Evolutionary conservation across 495 filamentous ascomycete genomes (phyloP).

Genomic region (Jackrogersella minutella): DNA sequence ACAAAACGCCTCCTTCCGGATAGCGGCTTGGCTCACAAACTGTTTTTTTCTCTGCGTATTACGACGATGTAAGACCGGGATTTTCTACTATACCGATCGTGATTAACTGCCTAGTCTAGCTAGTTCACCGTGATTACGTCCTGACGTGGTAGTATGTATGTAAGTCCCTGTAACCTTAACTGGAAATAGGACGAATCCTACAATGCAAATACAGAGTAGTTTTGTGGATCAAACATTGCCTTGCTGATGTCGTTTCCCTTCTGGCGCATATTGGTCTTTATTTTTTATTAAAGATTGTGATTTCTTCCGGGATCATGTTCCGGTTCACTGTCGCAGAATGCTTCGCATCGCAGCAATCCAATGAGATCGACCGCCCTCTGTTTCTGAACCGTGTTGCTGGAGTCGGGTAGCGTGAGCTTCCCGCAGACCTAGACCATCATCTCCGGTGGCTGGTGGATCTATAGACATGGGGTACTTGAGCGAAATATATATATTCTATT

Average conservation of each 20-base stretch:
- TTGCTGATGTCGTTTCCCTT: neutral
- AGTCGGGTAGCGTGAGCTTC: neutral
- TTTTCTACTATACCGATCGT: neutral
- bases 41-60: neutral
- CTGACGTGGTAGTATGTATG: neutral
- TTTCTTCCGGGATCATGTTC: neutral
- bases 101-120: neutral
- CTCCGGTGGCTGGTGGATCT: neutral
- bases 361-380: neutral
- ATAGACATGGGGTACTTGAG: neutral
- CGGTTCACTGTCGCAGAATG: neutral
- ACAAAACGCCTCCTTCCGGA: neutral
- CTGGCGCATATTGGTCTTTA: neutral
- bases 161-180: neutral
- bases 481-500: slow-evolving; percentile 2
- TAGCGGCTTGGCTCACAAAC: neutral
- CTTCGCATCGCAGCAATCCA: neutral
- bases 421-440: neutral
- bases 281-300: too few species aligned
- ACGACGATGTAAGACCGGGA: neutral
- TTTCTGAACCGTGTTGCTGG: slow-evolving; percentile 1
- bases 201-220: slow-evolving; percentile 1
- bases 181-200: slow-evolving; percentile 3
- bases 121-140: slow-evolving; percentile 5
- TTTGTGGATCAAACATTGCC: neutral